Percentiles rank a stretch among this genome's conserved stretches.
Evolutionary conservation across 139 green algal species (phyloP).

Genomic region (Chlamydomonas sp.): DNA sequence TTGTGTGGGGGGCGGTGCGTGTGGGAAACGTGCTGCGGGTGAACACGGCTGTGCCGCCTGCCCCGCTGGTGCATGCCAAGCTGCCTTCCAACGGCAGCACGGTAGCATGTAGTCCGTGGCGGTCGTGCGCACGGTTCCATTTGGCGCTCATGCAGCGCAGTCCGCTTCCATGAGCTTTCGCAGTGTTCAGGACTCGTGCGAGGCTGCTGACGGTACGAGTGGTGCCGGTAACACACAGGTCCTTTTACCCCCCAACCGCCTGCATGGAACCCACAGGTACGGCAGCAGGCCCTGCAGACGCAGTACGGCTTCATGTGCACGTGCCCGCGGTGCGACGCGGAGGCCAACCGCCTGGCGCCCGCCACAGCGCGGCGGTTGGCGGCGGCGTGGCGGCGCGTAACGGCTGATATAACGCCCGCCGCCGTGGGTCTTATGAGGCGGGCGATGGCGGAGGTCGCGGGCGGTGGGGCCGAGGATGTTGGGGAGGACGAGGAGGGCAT

Average conservation of each 20-base stretch:
- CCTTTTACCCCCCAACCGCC: neutral
- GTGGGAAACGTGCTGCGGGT: neutral
- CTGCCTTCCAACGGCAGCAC: too few relatives aligned
- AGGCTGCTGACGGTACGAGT: neutral
- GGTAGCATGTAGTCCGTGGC: too few relatives aligned
- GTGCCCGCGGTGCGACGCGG: conserved; percentile 1
- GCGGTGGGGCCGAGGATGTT: neutral
- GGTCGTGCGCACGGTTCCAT: too few relatives aligned
- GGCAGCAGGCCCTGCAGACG: neutral
- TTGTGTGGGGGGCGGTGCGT: neutral
- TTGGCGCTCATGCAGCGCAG: too few relatives aligned
- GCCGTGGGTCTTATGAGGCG: conserved; percentile 1
- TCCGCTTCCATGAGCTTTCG: too few relatives aligned
- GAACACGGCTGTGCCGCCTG: too few relatives aligned
- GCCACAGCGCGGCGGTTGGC: neutral
- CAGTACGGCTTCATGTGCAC: conserved; percentile 22
- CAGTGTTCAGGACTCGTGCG: too few relatives aligned
- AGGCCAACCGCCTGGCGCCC: neutral
- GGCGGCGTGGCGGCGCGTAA: conserved; percentile 1
- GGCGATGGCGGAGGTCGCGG: neutral
- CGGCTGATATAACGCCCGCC: too few relatives aligned
- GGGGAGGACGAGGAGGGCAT: neutral
- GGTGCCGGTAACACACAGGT: neutral
- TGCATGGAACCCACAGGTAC: neutral
- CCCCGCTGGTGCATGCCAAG: too few relatives aligned